A percentile compares a stretch with the other conserved stretches of the same genome.
Evolutionary conservation across 2,329 filamentous ascomycete species (phyloP).

Genomic region (Beauveria brongniartii): DNA sequence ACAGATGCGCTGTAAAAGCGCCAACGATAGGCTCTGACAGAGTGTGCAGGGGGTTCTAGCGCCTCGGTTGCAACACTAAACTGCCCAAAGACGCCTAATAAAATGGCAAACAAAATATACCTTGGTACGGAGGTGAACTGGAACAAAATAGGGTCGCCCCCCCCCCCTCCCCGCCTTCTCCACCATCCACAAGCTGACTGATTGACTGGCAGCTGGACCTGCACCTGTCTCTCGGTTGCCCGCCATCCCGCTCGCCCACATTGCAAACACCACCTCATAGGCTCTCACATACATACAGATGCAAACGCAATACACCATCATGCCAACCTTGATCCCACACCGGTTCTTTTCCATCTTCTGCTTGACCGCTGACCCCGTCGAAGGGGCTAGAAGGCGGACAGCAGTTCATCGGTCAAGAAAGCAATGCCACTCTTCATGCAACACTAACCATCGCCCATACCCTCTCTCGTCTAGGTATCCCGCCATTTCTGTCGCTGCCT

Average conservation of each 20-base stretch:
- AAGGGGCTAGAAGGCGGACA: neutral
- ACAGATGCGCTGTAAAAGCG: neutral
- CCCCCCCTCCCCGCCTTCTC: neutral
- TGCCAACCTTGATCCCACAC: slow-evolving; percentile 1
- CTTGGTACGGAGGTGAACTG: no score
- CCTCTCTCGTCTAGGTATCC: neutral
- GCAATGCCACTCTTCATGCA: slow-evolving; percentile 3
- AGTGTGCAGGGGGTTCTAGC: neutral
- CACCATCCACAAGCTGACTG: neutral
- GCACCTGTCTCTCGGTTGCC: slow-evolving; percentile 3
- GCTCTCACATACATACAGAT: neutral
- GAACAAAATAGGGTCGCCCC: no score
- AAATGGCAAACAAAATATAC: neutral
- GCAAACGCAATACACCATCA: neutral
- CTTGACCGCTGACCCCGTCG: slow-evolving; percentile 4
- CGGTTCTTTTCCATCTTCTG: slow-evolving; percentile 5
- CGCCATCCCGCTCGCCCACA: slow-evolving; percentile 2
- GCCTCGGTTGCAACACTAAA: neutral
- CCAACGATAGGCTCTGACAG: neutral
- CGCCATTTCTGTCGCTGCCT: neutral
- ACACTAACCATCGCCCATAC: neutral
- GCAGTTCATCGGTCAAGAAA: slow-evolving; percentile 9
- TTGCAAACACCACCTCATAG: neutral
- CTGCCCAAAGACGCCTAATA: neutral
- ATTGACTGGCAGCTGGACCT: neutral